Base-by-base conservation (phyloP, 129 eudicot genomes). In the Artemisia annua region DNA sequence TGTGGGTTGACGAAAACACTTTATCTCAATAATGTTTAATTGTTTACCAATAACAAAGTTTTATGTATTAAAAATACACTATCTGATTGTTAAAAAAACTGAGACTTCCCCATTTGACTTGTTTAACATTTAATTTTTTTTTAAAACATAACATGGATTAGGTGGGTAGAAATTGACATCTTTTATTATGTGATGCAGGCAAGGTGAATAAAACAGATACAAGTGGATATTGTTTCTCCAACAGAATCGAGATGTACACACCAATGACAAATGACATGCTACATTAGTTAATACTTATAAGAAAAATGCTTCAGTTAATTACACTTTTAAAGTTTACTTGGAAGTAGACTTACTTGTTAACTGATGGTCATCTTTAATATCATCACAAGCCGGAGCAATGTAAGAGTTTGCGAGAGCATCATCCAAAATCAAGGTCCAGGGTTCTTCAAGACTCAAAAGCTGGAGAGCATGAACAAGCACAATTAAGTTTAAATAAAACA, bases 341-440 rank as follows among this genome's bases (percentile, higher is more conserved):
- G 22, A 59, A 71, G 73, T 63, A 68, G 24, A 81, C 97, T 90
- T 81, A 94, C 98, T 86, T 63, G 79, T 81, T 67, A 94, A 81
- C 79, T 87, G 96, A 59, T 73, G 61, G 81, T 93, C 98, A 63
- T 88, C 93, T 64, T 76, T 83, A 6, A 94, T 84, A 67, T 94
- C 96, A 75, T 94, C 98, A 60, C 89, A 86, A 22, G 76, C 83
- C 6, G 98, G 98, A 59, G 97, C 96, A 52, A 94, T 71, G 54
- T 90, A 94, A 64, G 98, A 94, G 78, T 94, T 87, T 56, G 92
- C 86, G 52, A 94, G 76, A 11, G 98, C 88, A 78, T 94, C 98
- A 80, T 94, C 98, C 72, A 94, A 70, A 11, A 88, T 86, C 69
- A 94, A 77, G 56, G 91, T 90, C 98, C 97, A 94, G 1, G 90